Conservation (phyloP, 805 yeast genomes). For the Lachancea fermentati region DNA sequence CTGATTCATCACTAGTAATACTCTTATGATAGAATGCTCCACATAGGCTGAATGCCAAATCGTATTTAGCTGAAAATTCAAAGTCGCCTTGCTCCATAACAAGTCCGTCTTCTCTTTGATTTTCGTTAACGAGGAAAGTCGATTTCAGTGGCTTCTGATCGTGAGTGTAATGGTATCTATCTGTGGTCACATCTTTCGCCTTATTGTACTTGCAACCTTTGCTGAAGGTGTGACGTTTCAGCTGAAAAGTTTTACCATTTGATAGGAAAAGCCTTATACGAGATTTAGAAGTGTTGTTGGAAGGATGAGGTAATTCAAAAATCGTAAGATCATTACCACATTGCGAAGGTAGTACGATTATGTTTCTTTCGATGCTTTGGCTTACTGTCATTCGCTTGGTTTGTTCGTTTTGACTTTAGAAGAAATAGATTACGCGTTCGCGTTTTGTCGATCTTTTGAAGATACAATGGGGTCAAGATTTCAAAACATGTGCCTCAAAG, state of each 20-base stretch:
- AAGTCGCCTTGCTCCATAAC: constrained; percentile 18
- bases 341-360: constrained; percentile 5
- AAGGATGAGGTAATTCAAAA: constrained; percentile 27
- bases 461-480: no score
- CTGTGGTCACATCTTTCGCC: constrained; percentile 20
- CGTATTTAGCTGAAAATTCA: constrained; percentile 17
- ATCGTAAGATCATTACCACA: constrained; percentile 6
- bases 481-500: no score
- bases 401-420: no score
- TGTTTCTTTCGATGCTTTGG: background rate
- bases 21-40: constrained; percentile 18
- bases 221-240: constrained; percentile 23
- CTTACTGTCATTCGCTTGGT: background rate
- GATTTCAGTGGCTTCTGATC: constrained; percentile 25
- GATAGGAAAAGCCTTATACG: constrained; percentile 13
- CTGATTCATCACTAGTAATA: constrained; percentile 15
- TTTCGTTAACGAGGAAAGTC: constrained; percentile 17
- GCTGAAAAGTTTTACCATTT: constrained; percentile 13
- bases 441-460: no score
- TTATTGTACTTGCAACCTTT: constrained; percentile 19
- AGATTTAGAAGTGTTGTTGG: constrained; percentile 20
- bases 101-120: constrained; percentile 21
- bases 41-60: constrained; percentile 25
- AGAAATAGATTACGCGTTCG: no score
- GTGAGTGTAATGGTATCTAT: constrained; percentile 22